Conservation (phyloP, 495 filamentous ascomycete species). For the Astrocystis sublimbata region DNA sequence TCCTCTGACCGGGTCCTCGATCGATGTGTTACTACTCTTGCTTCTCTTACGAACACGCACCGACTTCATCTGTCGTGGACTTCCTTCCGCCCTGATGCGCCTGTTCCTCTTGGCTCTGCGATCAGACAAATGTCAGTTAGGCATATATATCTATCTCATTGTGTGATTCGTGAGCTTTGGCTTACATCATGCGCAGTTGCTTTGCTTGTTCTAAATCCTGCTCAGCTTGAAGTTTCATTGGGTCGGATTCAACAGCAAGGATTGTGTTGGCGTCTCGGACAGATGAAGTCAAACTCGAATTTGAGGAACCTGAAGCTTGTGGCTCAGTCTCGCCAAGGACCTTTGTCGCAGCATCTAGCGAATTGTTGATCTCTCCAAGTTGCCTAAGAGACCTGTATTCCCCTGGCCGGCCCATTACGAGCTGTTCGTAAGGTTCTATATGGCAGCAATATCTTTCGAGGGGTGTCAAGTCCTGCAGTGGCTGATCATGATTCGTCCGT, state of each 20-base stretch:
- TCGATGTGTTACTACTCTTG: constrained; percentile 1
- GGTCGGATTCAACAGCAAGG: not conserved
- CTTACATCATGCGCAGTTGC: constrained; percentile 12
- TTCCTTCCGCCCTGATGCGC: constrained; percentile 5
- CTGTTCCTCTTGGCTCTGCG: constrained; percentile 4
- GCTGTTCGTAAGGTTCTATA: constrained; percentile 8
- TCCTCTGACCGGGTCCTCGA: not conserved
- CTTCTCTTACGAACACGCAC: constrained; percentile 8
- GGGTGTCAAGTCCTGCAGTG: not conserved
- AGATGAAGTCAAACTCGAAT: not conserved
- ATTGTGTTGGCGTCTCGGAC: not conserved
- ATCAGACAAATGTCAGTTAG: not conserved
- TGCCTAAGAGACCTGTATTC: not conserved
- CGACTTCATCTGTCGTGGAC: constrained; percentile 4
- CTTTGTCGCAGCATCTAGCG: not conserved
- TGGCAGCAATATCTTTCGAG: constrained; percentile 12
- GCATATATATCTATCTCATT: not conserved
- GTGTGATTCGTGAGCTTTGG: not conserved
- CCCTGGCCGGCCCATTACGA: constrained; percentile 2
- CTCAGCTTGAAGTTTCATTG: not conserved
- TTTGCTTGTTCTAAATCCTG: not conserved
- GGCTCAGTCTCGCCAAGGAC: not conserved
- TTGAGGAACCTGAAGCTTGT: not conserved
- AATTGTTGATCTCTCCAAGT: not conserved
- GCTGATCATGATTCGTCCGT: not conserved